phyloP scores from a whole-genome alignment of 192 early-diverging fungal genomes.

The Linderina pennispora region DNA sequence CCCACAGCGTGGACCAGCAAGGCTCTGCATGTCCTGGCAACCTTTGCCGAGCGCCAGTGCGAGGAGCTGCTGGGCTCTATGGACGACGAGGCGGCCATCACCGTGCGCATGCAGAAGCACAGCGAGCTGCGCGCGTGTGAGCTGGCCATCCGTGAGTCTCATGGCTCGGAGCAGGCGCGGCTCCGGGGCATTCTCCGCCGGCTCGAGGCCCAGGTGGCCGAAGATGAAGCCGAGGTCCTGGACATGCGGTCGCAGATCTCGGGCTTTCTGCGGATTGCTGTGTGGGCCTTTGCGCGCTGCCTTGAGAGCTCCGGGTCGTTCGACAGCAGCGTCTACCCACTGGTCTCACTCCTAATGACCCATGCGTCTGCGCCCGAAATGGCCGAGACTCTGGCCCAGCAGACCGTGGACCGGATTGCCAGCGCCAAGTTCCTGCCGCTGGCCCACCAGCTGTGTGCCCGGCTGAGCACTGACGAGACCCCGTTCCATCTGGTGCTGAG shows the following conservation, averaged over 20 bases:
- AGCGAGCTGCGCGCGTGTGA: conserved; percentile 35
- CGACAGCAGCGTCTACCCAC: conserved; percentile 30
- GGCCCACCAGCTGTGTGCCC: conserved; percentile 42
- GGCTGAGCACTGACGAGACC: conserved; percentile 25
- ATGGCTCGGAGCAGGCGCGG: conserved; percentile 6
- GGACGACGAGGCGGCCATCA: conserved; percentile 25
- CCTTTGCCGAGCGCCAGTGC: conserved; percentile 40
- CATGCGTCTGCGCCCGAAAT: conserved; percentile 28
- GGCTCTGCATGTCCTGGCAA: conserved; percentile 35
- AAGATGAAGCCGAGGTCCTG: conserved; percentile 28
- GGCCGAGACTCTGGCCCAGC: conserved; percentile 8
- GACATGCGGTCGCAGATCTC: conserved; percentile 19
- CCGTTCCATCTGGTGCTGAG: conserved; percentile 16
- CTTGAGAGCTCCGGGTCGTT: conserved; percentile 29
- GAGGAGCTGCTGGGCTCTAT: conserved; percentile 22
- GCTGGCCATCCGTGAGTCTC: conserved; percentile 11
- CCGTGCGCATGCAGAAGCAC: conserved; percentile 38
- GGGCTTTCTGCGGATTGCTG: conserved; percentile 31
- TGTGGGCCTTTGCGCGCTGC: conserved; percentile 37
- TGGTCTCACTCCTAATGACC: conserved; percentile 36
- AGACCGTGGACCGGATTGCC: conserved; percentile 20
- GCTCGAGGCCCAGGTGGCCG: conserved; percentile 27
- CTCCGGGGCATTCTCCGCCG: conserved; percentile 22
- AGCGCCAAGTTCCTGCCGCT: conserved; percentile 45
- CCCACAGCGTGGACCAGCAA: conserved; percentile 39